These are phyloP conservation scores for Corymbia calophylla DNA, from an alignment of 441 rosid species.

Conservation along the genomic window DNA sequence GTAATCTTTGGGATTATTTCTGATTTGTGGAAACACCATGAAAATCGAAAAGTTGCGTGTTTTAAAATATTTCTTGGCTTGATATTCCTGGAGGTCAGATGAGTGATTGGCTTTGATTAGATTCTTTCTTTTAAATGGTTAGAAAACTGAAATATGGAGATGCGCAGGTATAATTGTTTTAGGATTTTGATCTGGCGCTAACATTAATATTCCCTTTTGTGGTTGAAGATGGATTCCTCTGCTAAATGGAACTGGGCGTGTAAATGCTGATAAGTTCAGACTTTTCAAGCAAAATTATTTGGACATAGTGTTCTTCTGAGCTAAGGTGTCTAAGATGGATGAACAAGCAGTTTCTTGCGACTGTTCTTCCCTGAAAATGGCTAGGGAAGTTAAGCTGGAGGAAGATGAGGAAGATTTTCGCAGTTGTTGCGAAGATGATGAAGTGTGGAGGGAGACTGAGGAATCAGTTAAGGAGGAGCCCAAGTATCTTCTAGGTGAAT, in stretches of 20 bases:
- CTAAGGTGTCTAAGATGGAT: constrained; percentile 33
- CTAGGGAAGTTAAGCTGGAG: constrained; percentile 33
- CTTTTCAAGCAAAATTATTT: constrained; percentile 2
- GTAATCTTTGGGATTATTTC: neutral
- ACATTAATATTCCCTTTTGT: neutral
- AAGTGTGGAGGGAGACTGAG: constrained; percentile 72
- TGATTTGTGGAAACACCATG: neutral
- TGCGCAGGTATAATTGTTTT: neutral
- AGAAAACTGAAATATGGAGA: neutral
- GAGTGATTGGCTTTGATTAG: neutral
- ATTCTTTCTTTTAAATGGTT: neutral
- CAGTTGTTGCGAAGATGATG: constrained; percentile 91
- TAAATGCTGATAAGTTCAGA: constrained; percentile 8
- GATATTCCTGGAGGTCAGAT: neutral
- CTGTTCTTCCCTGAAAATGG: constrained; percentile 20
- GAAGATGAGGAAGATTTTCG: constrained; percentile 88
- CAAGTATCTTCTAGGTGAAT: constrained; percentile 28
- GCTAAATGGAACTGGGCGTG: neutral
- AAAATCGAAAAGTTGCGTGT: neutral
- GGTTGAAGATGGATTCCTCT: neutral
- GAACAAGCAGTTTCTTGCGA: constrained; percentile 22
- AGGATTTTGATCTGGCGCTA: neutral
- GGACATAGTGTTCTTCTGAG: neutral
- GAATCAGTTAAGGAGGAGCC: constrained; percentile 31
- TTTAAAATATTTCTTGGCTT: neutral